A percentile compares a stretch with the other conserved stretches of the same genome.
Evolutionary conservation across 1,284 basidiomycete species (phyloP).

Genomic region (Microstroma glucosiphilum): DNA sequence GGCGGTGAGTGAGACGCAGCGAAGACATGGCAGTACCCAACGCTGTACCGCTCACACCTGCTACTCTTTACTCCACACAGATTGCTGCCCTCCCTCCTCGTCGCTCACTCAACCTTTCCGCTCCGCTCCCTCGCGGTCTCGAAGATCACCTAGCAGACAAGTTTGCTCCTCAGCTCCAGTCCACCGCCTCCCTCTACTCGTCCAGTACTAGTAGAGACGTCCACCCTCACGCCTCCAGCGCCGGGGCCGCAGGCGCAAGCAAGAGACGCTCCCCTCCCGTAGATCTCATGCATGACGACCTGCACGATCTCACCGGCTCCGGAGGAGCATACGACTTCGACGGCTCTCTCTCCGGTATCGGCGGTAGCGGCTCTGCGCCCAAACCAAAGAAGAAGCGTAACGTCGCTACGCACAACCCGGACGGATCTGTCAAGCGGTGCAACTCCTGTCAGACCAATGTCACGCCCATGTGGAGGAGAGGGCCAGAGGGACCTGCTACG

Average conservation of each 20-base stretch:
- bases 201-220: too few species aligned
- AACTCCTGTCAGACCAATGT: constrained; percentile 45
- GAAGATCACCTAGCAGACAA: constrained; percentile 41
- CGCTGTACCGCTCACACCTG: background rate
- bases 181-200: background rate
- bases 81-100: constrained; percentile 19
- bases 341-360: background rate
- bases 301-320: constrained; percentile 17
- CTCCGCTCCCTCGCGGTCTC: constrained; percentile 28
- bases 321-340: constrained; percentile 15
- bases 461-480: constrained; percentile 48
- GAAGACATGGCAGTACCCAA: background rate
- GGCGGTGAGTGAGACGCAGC: background rate
- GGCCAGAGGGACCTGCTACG: constrained; percentile 41
- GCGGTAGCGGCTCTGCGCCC: background rate
- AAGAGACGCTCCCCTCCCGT: background rate
- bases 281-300: constrained; percentile 14
- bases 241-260: background rate
- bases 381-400: constrained; percentile 43
- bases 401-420: constrained; percentile 47
- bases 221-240: background rate
- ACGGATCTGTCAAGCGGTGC: constrained; percentile 46
- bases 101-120: constrained; percentile 12
- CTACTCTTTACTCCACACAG: background rate
- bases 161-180: constrained; percentile 26